Evolutionary conservation across 2,329 filamentous ascomycete genomes (phyloP).

Genomic region (Capronia epimyces): DNA sequence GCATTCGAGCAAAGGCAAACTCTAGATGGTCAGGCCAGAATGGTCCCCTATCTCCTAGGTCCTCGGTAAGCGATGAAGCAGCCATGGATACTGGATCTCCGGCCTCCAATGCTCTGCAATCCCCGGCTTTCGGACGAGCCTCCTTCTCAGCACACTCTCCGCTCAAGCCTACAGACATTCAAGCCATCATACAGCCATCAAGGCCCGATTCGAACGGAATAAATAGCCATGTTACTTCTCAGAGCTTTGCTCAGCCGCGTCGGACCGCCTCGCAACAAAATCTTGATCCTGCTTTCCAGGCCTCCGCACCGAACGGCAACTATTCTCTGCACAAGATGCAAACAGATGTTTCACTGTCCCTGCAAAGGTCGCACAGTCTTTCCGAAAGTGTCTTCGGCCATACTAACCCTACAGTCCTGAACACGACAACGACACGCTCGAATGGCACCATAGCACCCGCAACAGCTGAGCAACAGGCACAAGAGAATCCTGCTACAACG

Average conservation of each 20-base stretch:
- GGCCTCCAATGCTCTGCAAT: slow-evolving; percentile 2
- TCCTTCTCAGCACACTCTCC: slow-evolving; percentile 14
- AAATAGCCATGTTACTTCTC: slow-evolving; percentile 29
- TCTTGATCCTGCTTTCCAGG: slow-evolving; percentile 2
- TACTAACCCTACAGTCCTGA: slow-evolving; percentile 28
- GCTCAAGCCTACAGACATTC: slow-evolving; percentile 9
- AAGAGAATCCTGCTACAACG: slow-evolving; percentile 46
- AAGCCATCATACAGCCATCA: slow-evolving; percentile 10
- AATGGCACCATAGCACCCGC: slow-evolving; percentile 3
- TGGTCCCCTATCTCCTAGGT: slow-evolving; percentile 24
- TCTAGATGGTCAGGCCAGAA: slow-evolving; percentile 17
- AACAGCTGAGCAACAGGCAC: slow-evolving; percentile 32
- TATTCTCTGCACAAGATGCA: slow-evolving; percentile 17
- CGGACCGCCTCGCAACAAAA: background rate
- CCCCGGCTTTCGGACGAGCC: slow-evolving; percentile 5
- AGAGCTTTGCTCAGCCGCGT: background rate
- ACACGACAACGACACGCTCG: slow-evolving; percentile 19
- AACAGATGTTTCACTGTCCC: slow-evolving; percentile 7
- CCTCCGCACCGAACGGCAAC: background rate
- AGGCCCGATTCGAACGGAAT: slow-evolving; percentile 14
- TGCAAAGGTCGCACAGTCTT: slow-evolving; percentile 26
- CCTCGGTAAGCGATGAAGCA: slow-evolving; percentile 16
- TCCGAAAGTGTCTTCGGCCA: slow-evolving; percentile 30
- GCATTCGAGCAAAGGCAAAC: slow-evolving; percentile 46
- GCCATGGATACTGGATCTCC: slow-evolving; percentile 12